phyloP scores from a whole-genome alignment of 495 filamentous ascomycete species.

The Chaetomium tenue region DNA sequence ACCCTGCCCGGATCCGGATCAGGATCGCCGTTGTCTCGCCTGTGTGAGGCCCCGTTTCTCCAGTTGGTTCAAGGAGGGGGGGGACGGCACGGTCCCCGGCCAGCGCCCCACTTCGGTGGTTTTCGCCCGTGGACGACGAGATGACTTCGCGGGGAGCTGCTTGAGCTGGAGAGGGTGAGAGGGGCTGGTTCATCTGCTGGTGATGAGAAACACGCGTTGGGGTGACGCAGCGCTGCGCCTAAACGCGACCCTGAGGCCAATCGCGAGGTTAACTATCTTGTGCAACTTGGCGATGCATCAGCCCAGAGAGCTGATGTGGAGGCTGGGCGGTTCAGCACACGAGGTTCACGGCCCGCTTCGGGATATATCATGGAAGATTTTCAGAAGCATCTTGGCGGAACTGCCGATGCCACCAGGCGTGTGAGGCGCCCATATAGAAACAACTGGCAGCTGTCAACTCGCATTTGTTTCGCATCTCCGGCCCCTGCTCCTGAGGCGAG shows the following conservation, averaged over 20 bases:
- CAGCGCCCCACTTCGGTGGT: neutral
- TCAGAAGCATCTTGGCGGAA: neutral
- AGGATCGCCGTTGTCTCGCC: neutral
- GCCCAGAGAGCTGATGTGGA: neutral
- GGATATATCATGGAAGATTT: neutral
- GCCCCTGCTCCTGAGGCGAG: conserved; percentile 1
- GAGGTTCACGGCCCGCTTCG: neutral
- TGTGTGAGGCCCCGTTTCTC: neutral
- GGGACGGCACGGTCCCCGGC: neutral
- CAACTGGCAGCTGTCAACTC: neutral
- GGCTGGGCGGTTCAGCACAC: neutral
- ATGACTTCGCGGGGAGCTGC: conserved; percentile 7
- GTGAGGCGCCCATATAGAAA: conserved; percentile 1
- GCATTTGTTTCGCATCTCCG: conserved; percentile 8
- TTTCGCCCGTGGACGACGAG: neutral
- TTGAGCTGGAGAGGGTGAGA: neutral
- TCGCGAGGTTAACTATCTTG: neutral
- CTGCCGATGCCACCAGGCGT: neutral
- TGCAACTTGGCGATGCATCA: conserved; percentile 6
- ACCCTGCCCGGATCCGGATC: too few species aligned
- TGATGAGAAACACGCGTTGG: conserved; percentile 1
- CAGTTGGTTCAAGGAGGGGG: neutral
- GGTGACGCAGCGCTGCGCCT: neutral
- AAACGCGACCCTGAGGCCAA: conserved; percentile 4
- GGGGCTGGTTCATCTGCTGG: neutral